A percentile compares a stretch with the other conserved stretches of the same genome.
Evolutionary conservation across 2,329 filamentous ascomycete species (phyloP).

Genomic region (Trichoderma atrobrunneum): DNA sequence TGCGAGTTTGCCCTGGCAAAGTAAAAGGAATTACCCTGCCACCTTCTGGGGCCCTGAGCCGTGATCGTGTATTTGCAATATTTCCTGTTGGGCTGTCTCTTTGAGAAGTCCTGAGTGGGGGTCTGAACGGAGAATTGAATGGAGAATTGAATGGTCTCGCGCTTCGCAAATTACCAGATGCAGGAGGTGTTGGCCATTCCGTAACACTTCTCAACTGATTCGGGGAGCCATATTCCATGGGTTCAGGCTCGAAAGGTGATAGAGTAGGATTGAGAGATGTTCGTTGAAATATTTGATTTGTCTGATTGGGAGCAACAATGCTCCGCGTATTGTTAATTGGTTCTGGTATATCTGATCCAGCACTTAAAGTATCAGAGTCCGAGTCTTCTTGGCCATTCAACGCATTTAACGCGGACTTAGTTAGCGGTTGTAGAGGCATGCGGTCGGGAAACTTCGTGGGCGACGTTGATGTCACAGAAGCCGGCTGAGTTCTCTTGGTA

Average conservation of each 20-base stretch:
- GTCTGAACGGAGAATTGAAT: neutral
- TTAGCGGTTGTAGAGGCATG: conserved; percentile 23
- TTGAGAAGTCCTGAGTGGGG: neutral
- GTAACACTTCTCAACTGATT: neutral
- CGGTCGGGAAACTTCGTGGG: neutral
- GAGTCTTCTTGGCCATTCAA: conserved; percentile 22
- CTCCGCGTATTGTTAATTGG: neutral
- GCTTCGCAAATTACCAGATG: conserved; percentile 23
- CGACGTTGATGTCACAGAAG: neutral
- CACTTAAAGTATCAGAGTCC: conserved; percentile 12
- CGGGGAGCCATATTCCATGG: neutral
- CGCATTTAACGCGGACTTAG: conserved; percentile 22
- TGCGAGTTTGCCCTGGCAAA: neutral
- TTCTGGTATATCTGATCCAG: neutral
- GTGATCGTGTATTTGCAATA: neutral
- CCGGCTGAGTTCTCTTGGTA: conserved; percentile 17
- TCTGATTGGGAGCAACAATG: neutral
- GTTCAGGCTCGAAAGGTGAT: neutral
- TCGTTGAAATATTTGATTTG: neutral
- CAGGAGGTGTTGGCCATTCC: conserved; percentile 28
- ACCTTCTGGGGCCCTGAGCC: neutral
- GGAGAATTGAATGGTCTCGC: conserved; percentile 11
- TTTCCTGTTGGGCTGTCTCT: neutral
- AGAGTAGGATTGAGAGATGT: neutral
- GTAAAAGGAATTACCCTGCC: neutral